Evolutionary conservation across 306 rosid species (phyloP).

Genomic region (Rosa chinensis): DNA sequence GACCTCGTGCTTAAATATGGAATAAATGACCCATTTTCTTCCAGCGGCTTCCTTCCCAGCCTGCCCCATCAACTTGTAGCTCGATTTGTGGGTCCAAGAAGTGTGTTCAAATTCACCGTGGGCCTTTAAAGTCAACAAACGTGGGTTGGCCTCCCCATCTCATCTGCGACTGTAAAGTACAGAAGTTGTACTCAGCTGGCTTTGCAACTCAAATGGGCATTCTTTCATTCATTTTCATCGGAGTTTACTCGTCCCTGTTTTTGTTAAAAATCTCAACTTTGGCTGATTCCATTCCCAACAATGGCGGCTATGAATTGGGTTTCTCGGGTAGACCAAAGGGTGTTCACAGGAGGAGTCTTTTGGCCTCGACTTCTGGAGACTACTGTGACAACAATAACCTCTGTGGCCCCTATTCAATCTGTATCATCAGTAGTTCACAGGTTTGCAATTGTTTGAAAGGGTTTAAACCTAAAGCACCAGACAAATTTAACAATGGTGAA

Average conservation of each 20-base stretch:
- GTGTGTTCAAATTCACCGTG: not conserved
- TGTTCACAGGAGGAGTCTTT: slow-evolving; percentile 27
- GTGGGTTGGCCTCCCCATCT: not conserved
- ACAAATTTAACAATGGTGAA: slow-evolving; percentile 30
- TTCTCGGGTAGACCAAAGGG: slow-evolving; percentile 41
- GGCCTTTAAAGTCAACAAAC: not conserved
- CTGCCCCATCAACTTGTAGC: not conserved
- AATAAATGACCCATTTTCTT: too few species aligned
- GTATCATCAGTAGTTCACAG: slow-evolving; percentile 7
- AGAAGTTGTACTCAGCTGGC: not conserved
- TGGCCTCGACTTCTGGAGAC: slow-evolving; percentile 23
- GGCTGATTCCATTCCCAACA: slow-evolving; percentile 29
- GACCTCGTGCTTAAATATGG: too few species aligned
- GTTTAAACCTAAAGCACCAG: slow-evolving; percentile 32
- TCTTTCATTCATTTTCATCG: not conserved
- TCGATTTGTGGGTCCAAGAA: not conserved
- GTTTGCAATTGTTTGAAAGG: slow-evolving; percentile 40
- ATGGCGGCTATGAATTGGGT: slow-evolving; percentile 33
- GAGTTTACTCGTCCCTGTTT: slow-evolving; percentile 13
- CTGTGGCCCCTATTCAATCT: slow-evolving; percentile 40
- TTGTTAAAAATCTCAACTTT: slow-evolving; percentile 17
- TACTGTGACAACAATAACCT: slow-evolving; percentile 11
- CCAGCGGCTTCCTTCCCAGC: too few species aligned
- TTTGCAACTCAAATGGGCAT: slow-evolving; percentile 14
- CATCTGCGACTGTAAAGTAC: not conserved